Evolutionary conservation across 2,329 filamentous ascomycete species (phyloP).

Genomic region (Keithomyces neogunnii): DNA sequence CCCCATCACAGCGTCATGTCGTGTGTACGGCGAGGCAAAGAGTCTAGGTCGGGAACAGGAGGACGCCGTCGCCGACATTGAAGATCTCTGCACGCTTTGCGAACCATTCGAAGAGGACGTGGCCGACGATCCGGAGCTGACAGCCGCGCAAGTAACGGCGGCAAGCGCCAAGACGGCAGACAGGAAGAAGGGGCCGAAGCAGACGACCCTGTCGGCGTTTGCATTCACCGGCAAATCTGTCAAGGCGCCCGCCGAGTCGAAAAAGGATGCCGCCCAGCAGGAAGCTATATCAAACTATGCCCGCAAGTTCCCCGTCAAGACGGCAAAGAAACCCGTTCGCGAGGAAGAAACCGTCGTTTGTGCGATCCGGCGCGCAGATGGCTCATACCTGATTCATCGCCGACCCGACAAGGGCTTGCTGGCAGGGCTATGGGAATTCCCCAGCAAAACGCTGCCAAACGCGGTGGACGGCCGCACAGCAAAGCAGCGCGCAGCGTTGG

Average conservation of each 20-base stretch:
- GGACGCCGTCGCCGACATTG: slow-evolving; percentile 31
- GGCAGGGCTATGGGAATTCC: slow-evolving; percentile 49
- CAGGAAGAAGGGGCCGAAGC: slow-evolving; percentile 16
- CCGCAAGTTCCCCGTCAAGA: slow-evolving; percentile 41
- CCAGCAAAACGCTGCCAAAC: slow-evolving; percentile 30
- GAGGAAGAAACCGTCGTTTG: slow-evolving; percentile 46
- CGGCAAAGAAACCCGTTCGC: slow-evolving; percentile 42
- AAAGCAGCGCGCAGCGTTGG: slow-evolving; percentile 26
- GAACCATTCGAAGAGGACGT: slow-evolving; percentile 32
- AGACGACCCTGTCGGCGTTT: slow-evolving; percentile 27
- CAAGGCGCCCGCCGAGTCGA: not conserved
- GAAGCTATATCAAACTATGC: slow-evolving; percentile 35
- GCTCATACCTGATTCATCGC: slow-evolving; percentile 37
- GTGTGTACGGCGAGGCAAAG: slow-evolving; percentile 37
- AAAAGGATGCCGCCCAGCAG: slow-evolving; percentile 18
- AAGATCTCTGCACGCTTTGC: slow-evolving; percentile 42
- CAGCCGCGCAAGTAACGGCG: slow-evolving; percentile 1
- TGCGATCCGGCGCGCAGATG: slow-evolving; percentile 36
- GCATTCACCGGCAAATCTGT: slow-evolving; percentile 18
- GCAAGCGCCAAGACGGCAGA: slow-evolving; percentile 1
- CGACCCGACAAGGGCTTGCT: slow-evolving; percentile 46
- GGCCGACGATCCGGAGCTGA: slow-evolving; percentile 14
- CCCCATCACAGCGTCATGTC: slow-evolving; percentile 42
- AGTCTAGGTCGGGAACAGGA: slow-evolving; percentile 21
- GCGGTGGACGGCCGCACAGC: slow-evolving; percentile 10